These are phyloP conservation scores for Cymbidium sinense DNA, from an alignment of 106 monocot genomes.

Conservation along the genomic window DNA sequence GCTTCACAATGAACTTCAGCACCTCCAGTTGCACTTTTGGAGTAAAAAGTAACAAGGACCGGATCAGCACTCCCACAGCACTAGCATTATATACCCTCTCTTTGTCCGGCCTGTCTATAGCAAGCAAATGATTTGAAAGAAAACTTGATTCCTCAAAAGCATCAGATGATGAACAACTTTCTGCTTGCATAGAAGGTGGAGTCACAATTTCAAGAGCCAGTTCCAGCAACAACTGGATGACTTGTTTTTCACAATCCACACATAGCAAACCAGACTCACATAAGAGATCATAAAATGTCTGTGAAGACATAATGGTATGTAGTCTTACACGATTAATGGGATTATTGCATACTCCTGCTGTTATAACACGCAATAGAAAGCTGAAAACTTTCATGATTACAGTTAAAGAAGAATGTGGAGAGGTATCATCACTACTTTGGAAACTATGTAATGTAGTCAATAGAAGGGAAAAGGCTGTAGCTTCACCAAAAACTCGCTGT, in stretches of 20 bases:
- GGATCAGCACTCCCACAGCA: constrained; percentile 76
- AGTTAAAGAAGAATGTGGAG: constrained; percentile 30
- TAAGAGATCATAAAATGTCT: constrained; percentile 85
- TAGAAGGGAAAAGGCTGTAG: constrained; percentile 94
- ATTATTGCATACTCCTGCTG: constrained; percentile 86
- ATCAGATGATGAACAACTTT: constrained; percentile 32
- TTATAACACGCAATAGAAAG: constrained; percentile 78
- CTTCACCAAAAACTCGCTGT: constrained; percentile 90
- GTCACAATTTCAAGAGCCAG: constrained; percentile 87
- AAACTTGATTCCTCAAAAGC: constrained; percentile 40
- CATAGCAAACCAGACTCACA: constrained; percentile 83
- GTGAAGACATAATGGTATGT: constrained; percentile 75
- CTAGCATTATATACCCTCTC: constrained; percentile 83
- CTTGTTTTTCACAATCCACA: constrained; percentile 83
- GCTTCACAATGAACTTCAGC: constrained; percentile 76
- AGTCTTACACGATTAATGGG: constrained; percentile 68
- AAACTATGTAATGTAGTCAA: constrained; percentile 85
- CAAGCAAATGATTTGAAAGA: constrained; percentile 35
- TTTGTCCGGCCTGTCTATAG: constrained; percentile 33
- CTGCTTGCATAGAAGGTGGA: constrained; percentile 62
- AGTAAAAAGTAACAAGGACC: constrained; percentile 76
- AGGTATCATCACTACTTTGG: constrained; percentile 41
- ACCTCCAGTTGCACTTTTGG: constrained; percentile 91
- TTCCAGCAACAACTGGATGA: constrained; percentile 82
- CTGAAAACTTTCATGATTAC: constrained; percentile 60